These are phyloP conservation scores for Fomitopsis serialis DNA, from an alignment of 768 basidiomycete genomes.

Conservation along the genomic window DNA sequence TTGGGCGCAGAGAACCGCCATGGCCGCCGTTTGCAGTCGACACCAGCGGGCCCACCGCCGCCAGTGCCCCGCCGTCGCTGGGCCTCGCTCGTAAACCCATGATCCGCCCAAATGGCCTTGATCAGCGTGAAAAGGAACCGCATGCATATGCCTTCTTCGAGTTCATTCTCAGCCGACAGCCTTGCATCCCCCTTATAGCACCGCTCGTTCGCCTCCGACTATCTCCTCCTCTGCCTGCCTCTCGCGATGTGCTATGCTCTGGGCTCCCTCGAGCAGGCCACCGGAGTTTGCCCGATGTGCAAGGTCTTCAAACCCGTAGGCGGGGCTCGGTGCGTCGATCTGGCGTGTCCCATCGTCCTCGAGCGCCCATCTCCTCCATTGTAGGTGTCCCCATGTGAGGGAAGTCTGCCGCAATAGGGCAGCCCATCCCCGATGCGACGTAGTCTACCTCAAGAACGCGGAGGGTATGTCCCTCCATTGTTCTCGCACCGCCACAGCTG, in stretches of 20 bases:
- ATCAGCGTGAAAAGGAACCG: conserved; percentile 35
- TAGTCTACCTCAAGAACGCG: conserved; percentile 80
- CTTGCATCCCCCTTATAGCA: conserved; percentile 29
- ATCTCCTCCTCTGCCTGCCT: conserved; percentile 14
- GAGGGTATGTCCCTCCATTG: conserved; percentile 50
- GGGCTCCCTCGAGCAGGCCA: conserved; percentile 64
- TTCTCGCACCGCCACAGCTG: conserved; percentile 12
- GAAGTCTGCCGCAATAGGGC: conserved; percentile 73
- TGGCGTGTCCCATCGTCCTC: conserved; percentile 9
- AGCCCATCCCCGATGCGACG: conserved; percentile 71
- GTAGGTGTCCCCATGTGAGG: conserved; percentile 71
- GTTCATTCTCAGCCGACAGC: conserved; percentile 32
- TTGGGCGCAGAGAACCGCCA: conserved; percentile 15
- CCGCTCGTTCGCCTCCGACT: conserved; percentile 21
- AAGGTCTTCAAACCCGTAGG: conserved; percentile 70
- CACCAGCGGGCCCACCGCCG: conserved; percentile 9
- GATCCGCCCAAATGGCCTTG: conserved; percentile 31
- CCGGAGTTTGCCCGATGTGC: conserved; percentile 77
- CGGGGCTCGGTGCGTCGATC: conserved; percentile 8
- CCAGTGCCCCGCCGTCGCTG: conserved; percentile 12
- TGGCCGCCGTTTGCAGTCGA: conserved; percentile 11
- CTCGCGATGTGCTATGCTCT: conserved; percentile 67
- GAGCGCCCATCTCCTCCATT: conserved; percentile 20
- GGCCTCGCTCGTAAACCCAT: conserved; percentile 19
- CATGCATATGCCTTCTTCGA: conserved; percentile 32